These are phyloP conservation scores for Phaeosphaeria sp. DNA, from an alignment of 2,329 filamentous ascomycete genomes.

Conservation along the genomic window DNA sequence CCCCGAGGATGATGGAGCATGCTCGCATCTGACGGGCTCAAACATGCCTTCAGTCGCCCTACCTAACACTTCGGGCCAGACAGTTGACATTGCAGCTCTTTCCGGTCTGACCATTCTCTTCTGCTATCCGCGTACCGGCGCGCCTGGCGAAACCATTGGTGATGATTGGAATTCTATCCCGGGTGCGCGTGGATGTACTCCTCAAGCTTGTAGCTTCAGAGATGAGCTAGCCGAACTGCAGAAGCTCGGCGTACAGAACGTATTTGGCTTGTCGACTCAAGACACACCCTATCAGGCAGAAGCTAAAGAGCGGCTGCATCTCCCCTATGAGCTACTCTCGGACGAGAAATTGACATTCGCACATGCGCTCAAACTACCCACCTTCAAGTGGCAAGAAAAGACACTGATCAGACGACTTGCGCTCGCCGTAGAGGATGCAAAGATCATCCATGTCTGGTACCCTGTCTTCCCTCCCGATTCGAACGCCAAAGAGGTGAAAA, in stretches of 20 bases:
- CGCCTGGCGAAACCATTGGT: conserved; percentile 49
- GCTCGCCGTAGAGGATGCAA: conserved; percentile 49
- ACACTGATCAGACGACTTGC: conserved; percentile 48
- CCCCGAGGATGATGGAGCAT: conserved; percentile 51
- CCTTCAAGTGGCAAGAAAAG: conserved; percentile 49
- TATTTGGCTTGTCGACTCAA: conserved; percentile 52
- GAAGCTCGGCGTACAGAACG: conserved; percentile 26
- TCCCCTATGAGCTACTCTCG: conserved; percentile 52
- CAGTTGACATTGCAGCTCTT: conserved; percentile 42
- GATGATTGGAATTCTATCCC: conserved; percentile 52
- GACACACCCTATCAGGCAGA: conserved; percentile 50
- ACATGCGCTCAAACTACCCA: conserved; percentile 45
- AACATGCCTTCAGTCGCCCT: conserved; percentile 40
- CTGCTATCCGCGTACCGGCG: conserved; percentile 51
- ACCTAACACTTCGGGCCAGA: conserved; percentile 37
- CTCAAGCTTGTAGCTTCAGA: conserved; percentile 54
- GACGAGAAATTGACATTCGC: conserved; percentile 48
- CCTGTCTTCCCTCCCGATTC: conserved; percentile 52
- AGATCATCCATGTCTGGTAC: conserved; percentile 52
- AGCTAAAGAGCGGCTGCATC: conserved; percentile 44
- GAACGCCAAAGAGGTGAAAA: conserved; percentile 48
- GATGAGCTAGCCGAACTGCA: conserved; percentile 32
- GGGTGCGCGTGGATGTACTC: conserved; percentile 52
- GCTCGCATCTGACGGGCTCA: conserved; percentile 43
- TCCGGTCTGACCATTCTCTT: conserved; percentile 50